phyloP scores from a whole-genome alignment of 495 filamentous ascomycete genomes.

The Tuber aestivum region DNA sequence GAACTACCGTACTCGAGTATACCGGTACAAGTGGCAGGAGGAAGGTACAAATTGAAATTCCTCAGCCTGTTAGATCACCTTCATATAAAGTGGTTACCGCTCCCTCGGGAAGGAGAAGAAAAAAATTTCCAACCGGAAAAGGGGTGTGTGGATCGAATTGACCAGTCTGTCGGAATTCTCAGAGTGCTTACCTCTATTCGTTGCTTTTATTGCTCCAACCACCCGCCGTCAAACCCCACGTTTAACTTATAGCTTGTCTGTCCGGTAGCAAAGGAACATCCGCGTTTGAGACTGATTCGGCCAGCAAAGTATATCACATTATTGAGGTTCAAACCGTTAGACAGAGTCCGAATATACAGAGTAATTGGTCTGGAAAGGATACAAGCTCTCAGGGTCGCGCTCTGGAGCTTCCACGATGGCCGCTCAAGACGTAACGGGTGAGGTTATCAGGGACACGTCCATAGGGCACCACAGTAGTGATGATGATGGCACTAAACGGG shows the following conservation, averaged over 20 bases:
- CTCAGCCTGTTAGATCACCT: neutral
- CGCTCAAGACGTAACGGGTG: neutral
- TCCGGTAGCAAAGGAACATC: neutral
- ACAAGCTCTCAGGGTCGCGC: neutral
- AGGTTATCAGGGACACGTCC: neutral
- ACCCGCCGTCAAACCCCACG: neutral
- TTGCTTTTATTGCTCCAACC: slow-evolving; percentile 5
- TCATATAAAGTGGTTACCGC: slow-evolving; percentile 3
- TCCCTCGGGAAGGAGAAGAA: neutral
- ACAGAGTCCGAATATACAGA: neutral
- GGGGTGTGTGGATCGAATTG: neutral
- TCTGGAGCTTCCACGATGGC: slow-evolving; percentile 1
- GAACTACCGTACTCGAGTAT: neutral
- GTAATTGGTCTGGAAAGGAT: neutral
- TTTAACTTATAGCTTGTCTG: neutral
- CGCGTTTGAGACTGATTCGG: neutral
- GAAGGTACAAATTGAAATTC: neutral
- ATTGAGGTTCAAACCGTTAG: neutral
- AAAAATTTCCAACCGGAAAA: neutral
- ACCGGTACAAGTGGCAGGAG: neutral
- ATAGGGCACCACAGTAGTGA: neutral
- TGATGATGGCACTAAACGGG: neutral
- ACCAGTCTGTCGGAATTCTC: slow-evolving; percentile 4
- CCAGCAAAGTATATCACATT: neutral
- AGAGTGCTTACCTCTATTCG: neutral